Evolutionary conservation across 306 rosid genomes (phyloP).

Genomic region (Notholithocarpus densiflorus): DNA sequence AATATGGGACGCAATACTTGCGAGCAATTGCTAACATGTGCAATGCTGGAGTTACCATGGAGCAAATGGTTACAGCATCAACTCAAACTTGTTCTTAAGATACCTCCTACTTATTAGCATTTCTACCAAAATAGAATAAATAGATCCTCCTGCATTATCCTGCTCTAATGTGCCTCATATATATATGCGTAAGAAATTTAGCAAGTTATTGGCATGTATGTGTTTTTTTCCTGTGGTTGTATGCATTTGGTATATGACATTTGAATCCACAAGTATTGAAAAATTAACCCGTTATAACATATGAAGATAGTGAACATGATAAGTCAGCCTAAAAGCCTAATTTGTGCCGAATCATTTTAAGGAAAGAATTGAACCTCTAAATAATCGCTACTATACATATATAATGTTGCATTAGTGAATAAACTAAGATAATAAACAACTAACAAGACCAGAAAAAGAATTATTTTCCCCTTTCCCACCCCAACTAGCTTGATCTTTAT

Average conservation of each 20-base stretch:
- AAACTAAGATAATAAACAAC: no score
- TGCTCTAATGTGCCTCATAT: neutral
- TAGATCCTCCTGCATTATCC: neutral
- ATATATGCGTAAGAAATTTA: no score
- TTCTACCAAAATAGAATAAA: neutral
- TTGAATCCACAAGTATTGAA: neutral
- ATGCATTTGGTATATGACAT: neutral
- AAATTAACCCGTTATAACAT: neutral
- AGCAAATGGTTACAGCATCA: constrained; percentile 27
- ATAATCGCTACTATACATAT: neutral
- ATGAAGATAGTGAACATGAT: neutral
- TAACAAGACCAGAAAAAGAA: no score
- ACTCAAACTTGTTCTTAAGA: constrained; percentile 32
- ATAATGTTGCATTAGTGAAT: neutral
- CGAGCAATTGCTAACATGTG: constrained; percentile 32
- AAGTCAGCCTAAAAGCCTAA: neutral
- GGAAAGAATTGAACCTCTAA: neutral
- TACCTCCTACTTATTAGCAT: neutral
- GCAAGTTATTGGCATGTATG: neutral
- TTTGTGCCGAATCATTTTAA: neutral
- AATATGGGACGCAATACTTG: constrained; percentile 41
- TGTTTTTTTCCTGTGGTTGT: neutral
- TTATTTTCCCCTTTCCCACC: no score
- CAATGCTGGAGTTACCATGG: neutral
- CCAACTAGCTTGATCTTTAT: no score